A percentile compares a stretch with the other conserved stretches of the same genome.
phyloP scores from a whole-genome alignment of 2,329 filamentous ascomycete genomes.

The Clonostachys byssicola region DNA sequence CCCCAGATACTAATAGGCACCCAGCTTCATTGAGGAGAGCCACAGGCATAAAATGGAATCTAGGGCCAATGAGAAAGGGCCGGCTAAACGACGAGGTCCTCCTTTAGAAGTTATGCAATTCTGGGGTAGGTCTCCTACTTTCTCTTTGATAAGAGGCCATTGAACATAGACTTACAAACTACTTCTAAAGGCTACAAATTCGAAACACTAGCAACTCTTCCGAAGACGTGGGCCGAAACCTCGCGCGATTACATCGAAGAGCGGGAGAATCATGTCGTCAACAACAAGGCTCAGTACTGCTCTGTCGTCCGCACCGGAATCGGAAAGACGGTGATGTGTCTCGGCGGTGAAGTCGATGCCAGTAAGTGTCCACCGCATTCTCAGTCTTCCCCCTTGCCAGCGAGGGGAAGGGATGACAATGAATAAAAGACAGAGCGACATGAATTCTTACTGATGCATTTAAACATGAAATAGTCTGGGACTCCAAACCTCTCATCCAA shows the following conservation, averaged over 20 bases:
- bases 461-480: slow-evolving; percentile 59
- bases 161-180: neutral
- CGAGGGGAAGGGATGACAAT: neutral
- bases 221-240: slow-evolving; percentile 68
- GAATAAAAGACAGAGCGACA: neutral
- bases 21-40: slow-evolving; percentile 89
- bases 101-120: slow-evolving; percentile 82
- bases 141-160: neutral
- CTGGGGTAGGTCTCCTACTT: slow-evolving; percentile 62
- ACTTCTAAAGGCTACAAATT: slow-evolving; percentile 80
- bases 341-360: slow-evolving; percentile 92
- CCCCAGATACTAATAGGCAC: neutral
- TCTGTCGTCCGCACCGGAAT: slow-evolving; percentile 88
- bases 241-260: slow-evolving; percentile 74
- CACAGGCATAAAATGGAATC: slow-evolving; percentile 66
- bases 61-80: slow-evolving; percentile 45
- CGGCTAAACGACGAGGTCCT: slow-evolving; percentile 28
- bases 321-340: slow-evolving; percentile 67
- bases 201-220: slow-evolving; percentile 77
- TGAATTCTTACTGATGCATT: neutral
- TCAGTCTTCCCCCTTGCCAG: slow-evolving; percentile 1
- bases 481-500: slow-evolving; percentile 65
- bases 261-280: slow-evolving; percentile 68
- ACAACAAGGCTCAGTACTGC: slow-evolving; percentile 93
- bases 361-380: slow-evolving; percentile 40